Evolutionary conservation across 2,329 filamentous ascomycete species (phyloP).

Genomic region (Fusarium zealandicum): DNA sequence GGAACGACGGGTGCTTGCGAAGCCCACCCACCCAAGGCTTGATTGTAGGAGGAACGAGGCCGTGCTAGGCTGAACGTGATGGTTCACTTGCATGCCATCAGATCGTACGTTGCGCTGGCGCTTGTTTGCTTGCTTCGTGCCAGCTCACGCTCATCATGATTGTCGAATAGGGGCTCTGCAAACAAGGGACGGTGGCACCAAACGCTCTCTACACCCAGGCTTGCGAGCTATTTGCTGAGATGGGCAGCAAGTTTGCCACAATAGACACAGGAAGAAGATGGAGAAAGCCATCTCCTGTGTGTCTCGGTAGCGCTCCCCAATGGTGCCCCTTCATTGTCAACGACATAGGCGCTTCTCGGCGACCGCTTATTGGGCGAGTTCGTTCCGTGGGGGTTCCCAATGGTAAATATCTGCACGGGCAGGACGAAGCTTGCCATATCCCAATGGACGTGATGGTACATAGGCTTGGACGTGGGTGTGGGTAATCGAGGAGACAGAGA

Average conservation of each 20-base stretch:
- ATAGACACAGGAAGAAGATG: neutral
- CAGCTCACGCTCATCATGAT: neutral
- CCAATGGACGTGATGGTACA: neutral
- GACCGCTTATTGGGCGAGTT: neutral
- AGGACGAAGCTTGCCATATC: neutral
- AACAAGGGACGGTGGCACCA: slow-evolving; percentile 13
- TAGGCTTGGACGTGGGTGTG: slow-evolving; percentile 1
- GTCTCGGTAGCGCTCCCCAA: neutral
- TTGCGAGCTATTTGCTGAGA: slow-evolving; percentile 14
- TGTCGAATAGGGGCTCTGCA: slow-evolving; percentile 1
- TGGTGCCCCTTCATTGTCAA: neutral
- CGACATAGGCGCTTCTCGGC: neutral
- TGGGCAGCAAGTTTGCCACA: slow-evolving; percentile 22
- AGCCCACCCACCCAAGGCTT: neutral
- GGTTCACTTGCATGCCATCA: slow-evolving; percentile 9
- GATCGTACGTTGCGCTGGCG: neutral
- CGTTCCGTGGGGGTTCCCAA: slow-evolving; percentile 7
- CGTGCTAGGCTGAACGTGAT: slow-evolving; percentile 4
- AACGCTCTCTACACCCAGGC: slow-evolving; percentile 9
- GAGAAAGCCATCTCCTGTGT: neutral
- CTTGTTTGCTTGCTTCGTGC: slow-evolving; percentile 4
- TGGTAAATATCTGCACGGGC: neutral
- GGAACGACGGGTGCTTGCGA: slow-evolving; percentile 3
- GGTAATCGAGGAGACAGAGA: slow-evolving; percentile 6
- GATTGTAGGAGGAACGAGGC: neutral